Evolutionary conservation across 192 early-diverging fungal genomes (phyloP).

Genomic region (Linnemannia schmuckeri): DNA sequence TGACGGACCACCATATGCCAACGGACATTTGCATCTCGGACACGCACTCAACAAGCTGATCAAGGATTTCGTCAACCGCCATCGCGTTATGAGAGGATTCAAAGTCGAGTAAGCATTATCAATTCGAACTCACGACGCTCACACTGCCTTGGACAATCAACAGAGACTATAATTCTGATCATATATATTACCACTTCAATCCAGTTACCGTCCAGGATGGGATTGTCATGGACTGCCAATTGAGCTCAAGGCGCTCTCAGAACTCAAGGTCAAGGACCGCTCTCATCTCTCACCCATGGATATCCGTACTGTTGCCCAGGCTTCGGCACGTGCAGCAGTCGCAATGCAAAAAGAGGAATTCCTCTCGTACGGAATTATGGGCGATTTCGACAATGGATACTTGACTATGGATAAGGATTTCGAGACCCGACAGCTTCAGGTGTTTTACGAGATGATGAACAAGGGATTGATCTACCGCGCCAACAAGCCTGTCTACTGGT

Average conservation of each 20-base stretch:
- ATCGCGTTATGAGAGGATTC: constrained; percentile 77
- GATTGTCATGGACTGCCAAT: constrained; percentile 88
- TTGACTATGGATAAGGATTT: constrained; percentile 79
- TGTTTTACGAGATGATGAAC: constrained; percentile 81
- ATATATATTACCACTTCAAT: neutral
- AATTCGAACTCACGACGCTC: neutral
- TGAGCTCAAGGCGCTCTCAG: constrained; percentile 80
- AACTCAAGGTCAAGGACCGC: constrained; percentile 62
- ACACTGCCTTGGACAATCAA: neutral
- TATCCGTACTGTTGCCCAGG: constrained; percentile 68
- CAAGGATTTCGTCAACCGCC: constrained; percentile 84
- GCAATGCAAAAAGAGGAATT: constrained; percentile 71
- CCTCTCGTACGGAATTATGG: constrained; percentile 79
- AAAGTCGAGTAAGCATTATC: constrained; percentile 68
- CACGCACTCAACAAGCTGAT: constrained; percentile 88
- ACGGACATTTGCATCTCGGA: constrained; percentile 78
- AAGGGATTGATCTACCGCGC: constrained; percentile 81
- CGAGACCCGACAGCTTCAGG: constrained; percentile 76
- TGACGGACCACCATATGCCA: constrained; percentile 88
- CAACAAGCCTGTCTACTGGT: constrained; percentile 88
- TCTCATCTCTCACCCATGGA: constrained; percentile 57
- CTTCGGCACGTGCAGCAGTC: constrained; percentile 71
- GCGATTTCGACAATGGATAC: constrained; percentile 80
- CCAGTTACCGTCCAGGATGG: constrained; percentile 81
- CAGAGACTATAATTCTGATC: neutral